Evolutionary conservation across 2,329 filamentous ascomycete genomes (phyloP).

Genomic region (Tolypocladium album): DNA sequence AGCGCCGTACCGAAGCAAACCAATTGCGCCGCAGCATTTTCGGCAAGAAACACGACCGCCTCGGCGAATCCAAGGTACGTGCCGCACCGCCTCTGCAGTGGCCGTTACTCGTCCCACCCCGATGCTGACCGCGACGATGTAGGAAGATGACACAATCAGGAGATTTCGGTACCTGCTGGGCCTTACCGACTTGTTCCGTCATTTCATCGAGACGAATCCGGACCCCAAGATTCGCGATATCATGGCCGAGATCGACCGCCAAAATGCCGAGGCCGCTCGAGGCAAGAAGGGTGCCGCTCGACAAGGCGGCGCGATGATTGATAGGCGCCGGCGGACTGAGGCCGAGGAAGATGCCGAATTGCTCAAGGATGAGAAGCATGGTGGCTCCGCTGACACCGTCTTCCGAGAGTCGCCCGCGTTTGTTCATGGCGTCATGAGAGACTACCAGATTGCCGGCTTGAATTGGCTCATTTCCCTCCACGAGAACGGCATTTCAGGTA

Average conservation of each 20-base stretch:
- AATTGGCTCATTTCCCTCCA: slow-evolving; percentile 98
- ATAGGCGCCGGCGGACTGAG: slow-evolving; percentile 78
- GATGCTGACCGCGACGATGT: neutral
- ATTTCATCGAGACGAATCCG: slow-evolving; percentile 97
- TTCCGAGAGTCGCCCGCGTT: slow-evolving; percentile 93
- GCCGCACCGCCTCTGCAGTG: slow-evolving; percentile 2
- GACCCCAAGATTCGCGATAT: slow-evolving; percentile 91
- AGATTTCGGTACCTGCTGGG: slow-evolving; percentile 92
- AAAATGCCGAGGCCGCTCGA: slow-evolving; percentile 66
- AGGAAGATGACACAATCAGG: slow-evolving; percentile 93
- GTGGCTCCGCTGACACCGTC: slow-evolving; percentile 74
- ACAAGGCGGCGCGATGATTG: slow-evolving; percentile 73
- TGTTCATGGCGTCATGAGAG: slow-evolving; percentile 80
- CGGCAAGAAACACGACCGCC: slow-evolving; percentile 84
- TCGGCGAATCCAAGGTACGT: slow-evolving; percentile 83
- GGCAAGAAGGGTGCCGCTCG: slow-evolving; percentile 65
- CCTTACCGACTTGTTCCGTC: slow-evolving; percentile 90
- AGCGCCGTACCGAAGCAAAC: slow-evolving; percentile 75
- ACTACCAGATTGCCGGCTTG: slow-evolving; percentile 90
- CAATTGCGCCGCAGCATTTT: slow-evolving; percentile 86
- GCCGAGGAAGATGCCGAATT: slow-evolving; percentile 94
- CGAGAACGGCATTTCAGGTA: slow-evolving; percentile 97
- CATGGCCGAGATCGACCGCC: slow-evolving; percentile 87
- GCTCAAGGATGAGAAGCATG: slow-evolving; percentile 77
- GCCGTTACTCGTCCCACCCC: neutral